Evolutionary conservation across 805 yeast species (phyloP).

Genomic region (Saccharomycopsis babjevae): DNA sequence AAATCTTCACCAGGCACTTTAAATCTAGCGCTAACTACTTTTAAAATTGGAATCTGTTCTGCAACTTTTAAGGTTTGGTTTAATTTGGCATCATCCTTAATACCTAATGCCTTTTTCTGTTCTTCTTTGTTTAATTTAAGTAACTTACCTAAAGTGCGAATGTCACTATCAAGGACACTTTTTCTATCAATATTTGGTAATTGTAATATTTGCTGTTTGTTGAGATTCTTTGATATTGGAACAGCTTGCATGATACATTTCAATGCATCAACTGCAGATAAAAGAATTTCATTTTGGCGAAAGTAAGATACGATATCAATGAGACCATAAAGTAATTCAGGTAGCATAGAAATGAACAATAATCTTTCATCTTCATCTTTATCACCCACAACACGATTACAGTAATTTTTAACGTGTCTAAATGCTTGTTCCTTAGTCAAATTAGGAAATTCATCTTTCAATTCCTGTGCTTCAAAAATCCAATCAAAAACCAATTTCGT

Average conservation of each 20-base stretch:
- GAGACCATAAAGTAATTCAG: constrained; percentile 57
- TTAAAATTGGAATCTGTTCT: constrained; percentile 53
- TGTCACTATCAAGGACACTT: constrained; percentile 32
- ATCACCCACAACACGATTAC: constrained; percentile 37
- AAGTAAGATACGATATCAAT: constrained; percentile 76
- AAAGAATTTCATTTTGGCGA: constrained; percentile 58
- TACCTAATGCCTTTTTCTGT: constrained; percentile 46
- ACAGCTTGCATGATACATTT: constrained; percentile 73
- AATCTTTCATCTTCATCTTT: constrained; percentile 35
- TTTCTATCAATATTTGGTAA: constrained; percentile 59
- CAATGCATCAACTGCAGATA: constrained; percentile 52
- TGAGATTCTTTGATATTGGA: constrained; percentile 32
- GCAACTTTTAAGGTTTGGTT: constrained; percentile 47
- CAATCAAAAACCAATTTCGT: constrained; percentile 43
- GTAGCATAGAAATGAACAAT: constrained; percentile 51
- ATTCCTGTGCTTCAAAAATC: constrained; percentile 61
- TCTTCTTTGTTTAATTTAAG: constrained; percentile 49
- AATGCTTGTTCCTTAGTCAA: constrained; percentile 38
- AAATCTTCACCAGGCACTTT: constrained; percentile 77
- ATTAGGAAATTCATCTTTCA: constrained; percentile 30
- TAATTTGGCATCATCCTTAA: constrained; percentile 36
- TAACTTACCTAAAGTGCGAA: constrained; percentile 60
- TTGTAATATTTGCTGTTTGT: constrained; percentile 62
- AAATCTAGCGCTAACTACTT: constrained; percentile 61
- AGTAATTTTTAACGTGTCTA: constrained; percentile 43